These are phyloP conservation scores for Starmerella bacillaris DNA, from an alignment of 805 yeast species.

Conservation along the genomic window DNA sequence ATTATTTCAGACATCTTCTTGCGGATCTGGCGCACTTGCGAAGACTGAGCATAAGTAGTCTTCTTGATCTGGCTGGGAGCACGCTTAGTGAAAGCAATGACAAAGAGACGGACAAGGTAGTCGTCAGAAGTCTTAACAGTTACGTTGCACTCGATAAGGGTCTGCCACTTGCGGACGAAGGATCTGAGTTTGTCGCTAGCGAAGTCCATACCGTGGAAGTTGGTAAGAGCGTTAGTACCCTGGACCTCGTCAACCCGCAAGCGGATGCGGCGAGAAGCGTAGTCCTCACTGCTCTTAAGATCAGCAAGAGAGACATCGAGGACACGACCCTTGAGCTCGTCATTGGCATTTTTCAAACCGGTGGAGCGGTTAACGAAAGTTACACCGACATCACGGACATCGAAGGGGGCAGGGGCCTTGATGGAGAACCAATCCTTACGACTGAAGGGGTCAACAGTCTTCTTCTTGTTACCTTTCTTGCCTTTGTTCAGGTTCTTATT, in stretches of 20 bases:
- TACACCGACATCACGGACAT: constrained; percentile 97
- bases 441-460: constrained; percentile 98
- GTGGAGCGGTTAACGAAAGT: constrained; percentile 96
- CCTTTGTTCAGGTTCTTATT: constrained; percentile 71
- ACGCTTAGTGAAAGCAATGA: constrained; percentile 97
- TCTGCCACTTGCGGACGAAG: constrained; percentile 97
- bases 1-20: constrained; percentile 90
- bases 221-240: constrained; percentile 95
- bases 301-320: constrained; percentile 92
- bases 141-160: constrained; percentile 93
- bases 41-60: constrained; percentile 94
- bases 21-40: constrained; percentile 94
- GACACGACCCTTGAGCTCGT: constrained; percentile 95
- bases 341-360: constrained; percentile 93
- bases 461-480: constrained; percentile 98
- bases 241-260: constrained; percentile 98
- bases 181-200: constrained; percentile 96
- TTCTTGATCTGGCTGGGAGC: constrained; percentile 92
- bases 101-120: constrained; percentile 88
- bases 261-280: constrained; percentile 91
- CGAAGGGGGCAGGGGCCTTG: constrained; percentile 97
- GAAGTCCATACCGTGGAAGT: constrained; percentile 99
- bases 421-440: constrained; percentile 97
- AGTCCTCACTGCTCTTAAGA: constrained; percentile 97
- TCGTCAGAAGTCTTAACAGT: constrained; percentile 97